A percentile compares a stretch with the other conserved stretches of the same genome.
Evolutionary conservation across 495 filamentous ascomycete genomes (phyloP).

Genomic region (Physcia stellaris): DNA sequence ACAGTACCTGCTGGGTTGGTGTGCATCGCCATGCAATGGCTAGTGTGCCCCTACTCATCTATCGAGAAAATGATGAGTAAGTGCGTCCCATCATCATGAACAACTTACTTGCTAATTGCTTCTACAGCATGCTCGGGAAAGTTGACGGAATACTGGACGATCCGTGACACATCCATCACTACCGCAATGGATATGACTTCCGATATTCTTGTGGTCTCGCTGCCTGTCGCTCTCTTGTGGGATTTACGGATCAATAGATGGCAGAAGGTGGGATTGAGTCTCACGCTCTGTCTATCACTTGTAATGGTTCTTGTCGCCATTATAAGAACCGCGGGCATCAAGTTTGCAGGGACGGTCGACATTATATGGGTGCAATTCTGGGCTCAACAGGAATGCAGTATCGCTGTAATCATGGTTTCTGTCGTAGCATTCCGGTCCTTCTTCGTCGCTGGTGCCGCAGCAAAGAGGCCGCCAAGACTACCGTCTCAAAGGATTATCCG

Average conservation of each 20-base stretch:
- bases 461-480: no score
- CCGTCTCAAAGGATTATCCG: no score
- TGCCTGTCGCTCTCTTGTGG: slow-evolving; percentile 6
- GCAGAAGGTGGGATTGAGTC: slow-evolving; percentile 6
- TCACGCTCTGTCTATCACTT: slow-evolving; percentile 7
- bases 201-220: slow-evolving; percentile 4
- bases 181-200: slow-evolving; percentile 5
- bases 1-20: slow-evolving; percentile 2
- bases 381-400: slow-evolving; percentile 7
- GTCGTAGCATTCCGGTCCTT: slow-evolving; percentile 3
- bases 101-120: no score
- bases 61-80: slow-evolving; percentile 3
- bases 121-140: not conserved
- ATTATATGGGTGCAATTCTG: slow-evolving; percentile 7
- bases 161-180: slow-evolving; percentile 3
- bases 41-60: slow-evolving; percentile 7
- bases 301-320: slow-evolving; percentile 6
- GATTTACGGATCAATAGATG: slow-evolving; percentile 4
- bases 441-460: slow-evolving; percentile 1
- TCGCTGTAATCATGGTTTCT: slow-evolving; percentile 9
- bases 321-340: slow-evolving; percentile 6
- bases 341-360: slow-evolving; percentile 2
- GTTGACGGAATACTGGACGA: not conserved
- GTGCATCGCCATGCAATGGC: slow-evolving; percentile 1
- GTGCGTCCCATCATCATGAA: not conserved